Evolutionary conservation across 176 grass and related monocot genomes (phyloP).

Genomic region (Juncus effusus): DNA sequence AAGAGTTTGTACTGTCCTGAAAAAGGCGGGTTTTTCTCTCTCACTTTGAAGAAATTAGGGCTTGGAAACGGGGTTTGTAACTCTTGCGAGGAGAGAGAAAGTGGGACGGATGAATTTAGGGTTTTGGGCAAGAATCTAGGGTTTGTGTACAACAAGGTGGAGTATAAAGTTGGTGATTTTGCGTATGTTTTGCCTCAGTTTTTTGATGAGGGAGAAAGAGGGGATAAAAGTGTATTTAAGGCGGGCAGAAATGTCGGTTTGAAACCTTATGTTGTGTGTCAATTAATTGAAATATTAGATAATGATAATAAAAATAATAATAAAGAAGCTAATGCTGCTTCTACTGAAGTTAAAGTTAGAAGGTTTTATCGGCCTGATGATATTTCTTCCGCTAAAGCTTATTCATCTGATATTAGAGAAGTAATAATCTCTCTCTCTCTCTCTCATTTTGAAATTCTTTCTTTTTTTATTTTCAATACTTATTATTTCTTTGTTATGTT

Average conservation of each 20-base stretch:
- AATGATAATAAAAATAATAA: conserved; percentile 22
- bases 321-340: conserved; percentile 49
- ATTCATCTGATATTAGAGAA: conserved; percentile 93
- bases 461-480: background rate
- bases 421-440: conserved; percentile 30
- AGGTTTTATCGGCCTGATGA: conserved; percentile 97
- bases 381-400: conserved; percentile 77
- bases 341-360: conserved; percentile 68
- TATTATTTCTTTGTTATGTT: conserved; percentile 27
- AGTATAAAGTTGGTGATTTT: conserved; percentile 72
- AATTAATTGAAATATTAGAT: conserved; percentile 56
- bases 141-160: conserved; percentile 53
- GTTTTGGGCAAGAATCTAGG: conserved; percentile 47
- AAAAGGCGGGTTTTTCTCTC: conserved; percentile 80
- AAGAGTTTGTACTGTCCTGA: conserved; percentile 87
- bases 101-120: conserved; percentile 52
- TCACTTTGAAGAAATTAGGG: conserved; percentile 62
- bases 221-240: conserved; percentile 57
- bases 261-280: conserved; percentile 80
- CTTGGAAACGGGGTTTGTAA: conserved; percentile 73
- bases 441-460: conserved; percentile 24
- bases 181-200: conserved; percentile 75
- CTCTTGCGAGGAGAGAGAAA: conserved; percentile 64
- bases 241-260: conserved; percentile 86
- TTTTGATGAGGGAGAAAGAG: conserved; percentile 49